Evolutionary conservation across 176 grass and related monocot species (phyloP), one percentile per base, ranked within the genome.

Genomic region (Saccharum officinarum): DNA sequence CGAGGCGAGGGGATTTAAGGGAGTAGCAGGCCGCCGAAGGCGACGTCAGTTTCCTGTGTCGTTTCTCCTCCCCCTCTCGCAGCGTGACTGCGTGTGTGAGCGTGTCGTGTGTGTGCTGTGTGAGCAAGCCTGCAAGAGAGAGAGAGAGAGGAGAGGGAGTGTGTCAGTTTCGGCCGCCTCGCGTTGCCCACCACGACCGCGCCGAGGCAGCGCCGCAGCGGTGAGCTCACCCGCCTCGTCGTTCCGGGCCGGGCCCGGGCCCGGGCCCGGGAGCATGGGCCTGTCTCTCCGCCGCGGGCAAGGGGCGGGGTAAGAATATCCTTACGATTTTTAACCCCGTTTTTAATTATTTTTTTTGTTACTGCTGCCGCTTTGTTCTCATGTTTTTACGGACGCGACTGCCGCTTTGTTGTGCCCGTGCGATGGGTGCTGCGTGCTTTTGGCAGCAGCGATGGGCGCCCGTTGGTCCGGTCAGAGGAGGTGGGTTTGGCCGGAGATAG

Each of bases 21-120:
- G 34, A 38, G 80, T 63, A 65, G 42, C 60, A 61, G 69, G 72
- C 60, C 15, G 59, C 37, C 34, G 81, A 84, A 52, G 75, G 87
- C 87, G 81, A 79, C 81, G 67, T 73, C 81, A 84, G 81, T 84
- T 73, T 67, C 22, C 66, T 1, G 73, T 47, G 86, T 73, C 73
- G 38, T 41, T 64, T 25, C 65, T 39, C 65, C 45, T 8, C 20
- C 22, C n/a, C 20, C 6, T 10, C 81, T 0, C 4, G 2, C 36
- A 12, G 70, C 47, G 15, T 23, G 79, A 15, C 69, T 70, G 71
- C 22, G 63, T 76, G 71, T 23, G 16, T 34, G 20, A 10, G 20
- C 20, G 54, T 59, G 54, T n/a, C 54, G 54, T 9, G 46, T 10
- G n/a, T 71, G 50, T 33, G 77, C 20, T 75, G 46, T 34, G 73